Percentiles rank a stretch among this genome's conserved stretches.
These are phyloP conservation scores for Neurospora hispaniola DNA, from an alignment of 495 filamentous ascomycete genomes.

Conservation along the genomic window DNA sequence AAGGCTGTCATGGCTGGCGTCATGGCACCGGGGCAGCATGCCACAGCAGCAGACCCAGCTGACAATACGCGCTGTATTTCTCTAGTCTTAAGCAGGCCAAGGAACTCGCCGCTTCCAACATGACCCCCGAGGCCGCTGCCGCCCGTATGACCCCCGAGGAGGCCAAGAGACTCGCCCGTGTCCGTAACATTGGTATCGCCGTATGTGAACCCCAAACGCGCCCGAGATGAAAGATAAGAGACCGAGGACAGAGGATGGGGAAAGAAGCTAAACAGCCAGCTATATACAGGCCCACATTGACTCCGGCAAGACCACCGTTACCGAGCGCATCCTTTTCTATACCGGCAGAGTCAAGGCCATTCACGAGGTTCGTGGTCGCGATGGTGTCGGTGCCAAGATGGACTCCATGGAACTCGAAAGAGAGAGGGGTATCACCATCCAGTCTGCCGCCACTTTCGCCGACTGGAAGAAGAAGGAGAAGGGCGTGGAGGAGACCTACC, in stretches of 20 bases:
- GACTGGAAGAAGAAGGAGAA: slow-evolving; percentile 82
- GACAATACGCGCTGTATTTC: neutral
- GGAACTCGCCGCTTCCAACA: slow-evolving; percentile 29
- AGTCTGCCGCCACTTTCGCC: slow-evolving; percentile 95
- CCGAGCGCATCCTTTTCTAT: slow-evolving; percentile 96
- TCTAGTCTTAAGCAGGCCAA: slow-evolving; percentile 34
- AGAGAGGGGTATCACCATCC: slow-evolving; percentile 98
- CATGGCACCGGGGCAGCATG: neutral
- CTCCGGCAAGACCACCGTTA: slow-evolving; percentile 95
- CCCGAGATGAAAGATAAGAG: neutral
- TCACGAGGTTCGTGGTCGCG: slow-evolving; percentile 93
- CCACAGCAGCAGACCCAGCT: neutral
- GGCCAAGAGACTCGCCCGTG: slow-evolving; percentile 58
- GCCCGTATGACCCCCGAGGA: slow-evolving; percentile 66
- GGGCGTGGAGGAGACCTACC: slow-evolving; percentile 78
- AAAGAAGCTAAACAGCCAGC: slow-evolving; percentile 16
- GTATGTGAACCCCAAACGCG: slow-evolving; percentile 36
- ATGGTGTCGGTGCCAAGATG: slow-evolving; percentile 98
- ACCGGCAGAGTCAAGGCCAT: slow-evolving; percentile 94
- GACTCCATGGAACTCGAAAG: slow-evolving; percentile 98
- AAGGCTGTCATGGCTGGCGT: neutral
- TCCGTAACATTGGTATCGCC: slow-evolving; percentile 97
- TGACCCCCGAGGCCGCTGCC: slow-evolving; percentile 34
- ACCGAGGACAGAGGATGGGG: neutral
- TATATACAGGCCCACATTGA: slow-evolving; percentile 82